Evolutionary conservation across 495 filamentous ascomycete genomes (phyloP).

Genomic region (Pseudoneurospora amorphoporcata): DNA sequence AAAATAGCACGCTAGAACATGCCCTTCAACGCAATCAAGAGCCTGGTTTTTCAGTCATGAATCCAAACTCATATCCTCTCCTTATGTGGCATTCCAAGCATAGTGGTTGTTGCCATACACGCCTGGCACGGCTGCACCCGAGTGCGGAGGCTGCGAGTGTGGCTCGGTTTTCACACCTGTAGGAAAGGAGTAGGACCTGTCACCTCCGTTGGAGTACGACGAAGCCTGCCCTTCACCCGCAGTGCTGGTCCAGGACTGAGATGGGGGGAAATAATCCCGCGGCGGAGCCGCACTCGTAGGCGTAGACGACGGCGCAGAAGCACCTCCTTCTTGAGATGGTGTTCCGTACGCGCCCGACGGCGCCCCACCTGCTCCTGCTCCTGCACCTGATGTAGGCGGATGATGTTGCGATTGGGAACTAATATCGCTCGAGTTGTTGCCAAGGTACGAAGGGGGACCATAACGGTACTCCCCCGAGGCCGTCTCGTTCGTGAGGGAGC

Average conservation of each 20-base stretch:
- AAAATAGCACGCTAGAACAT: neutral
- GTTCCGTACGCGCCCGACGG: slow-evolving; percentile 9
- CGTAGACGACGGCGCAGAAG: slow-evolving; percentile 1
- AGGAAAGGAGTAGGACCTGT: slow-evolving; percentile 32
- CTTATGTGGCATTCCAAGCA: slow-evolving; percentile 18
- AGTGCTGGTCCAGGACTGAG: slow-evolving; percentile 34
- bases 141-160: slow-evolving; percentile 7
- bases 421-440: slow-evolving; percentile 21
- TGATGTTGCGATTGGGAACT: slow-evolving; percentile 25
- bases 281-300: slow-evolving; percentile 22
- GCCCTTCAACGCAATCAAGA: neutral
- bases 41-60: neutral
- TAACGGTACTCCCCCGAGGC: slow-evolving; percentile 39
- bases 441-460: slow-evolving; percentile 27
- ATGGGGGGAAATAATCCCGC: slow-evolving; percentile 37
- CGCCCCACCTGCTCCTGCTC: slow-evolving; percentile 3
- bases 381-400: slow-evolving; percentile 6
- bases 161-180: slow-evolving; percentile 9
- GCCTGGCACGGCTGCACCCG: slow-evolving; percentile 1
- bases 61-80: neutral
- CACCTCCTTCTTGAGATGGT: slow-evolving; percentile 7
- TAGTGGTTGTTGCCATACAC: slow-evolving; percentile 11
- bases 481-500: slow-evolving; percentile 35
- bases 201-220: slow-evolving; percentile 24
- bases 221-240: slow-evolving; percentile 28